A percentile compares a stretch with the other conserved stretches of the same genome.
Conservation (phyloP, 2,329 filamentous ascomycete genomes). For the Ceratocystis destructans region DNA sequence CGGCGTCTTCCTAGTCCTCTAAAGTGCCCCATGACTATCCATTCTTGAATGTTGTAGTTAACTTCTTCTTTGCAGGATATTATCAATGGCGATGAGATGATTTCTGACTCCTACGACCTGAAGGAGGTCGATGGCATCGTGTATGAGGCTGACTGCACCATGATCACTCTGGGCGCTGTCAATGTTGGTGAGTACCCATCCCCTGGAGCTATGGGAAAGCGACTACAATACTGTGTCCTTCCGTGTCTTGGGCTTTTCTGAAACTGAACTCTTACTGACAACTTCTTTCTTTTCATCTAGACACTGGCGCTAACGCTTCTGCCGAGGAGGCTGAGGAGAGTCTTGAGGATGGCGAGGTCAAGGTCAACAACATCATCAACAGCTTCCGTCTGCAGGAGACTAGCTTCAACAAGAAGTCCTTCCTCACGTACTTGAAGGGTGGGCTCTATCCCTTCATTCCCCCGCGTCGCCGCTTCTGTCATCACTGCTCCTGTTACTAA, state of each 20-base stretch:
- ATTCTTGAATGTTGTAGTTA: background rate
- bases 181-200: conserved; percentile 47
- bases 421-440: conserved; percentile 77
- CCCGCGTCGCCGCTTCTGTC: background rate
- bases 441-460: conserved; percentile 24
- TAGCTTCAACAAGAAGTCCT: conserved; percentile 75
- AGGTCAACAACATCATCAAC: conserved; percentile 86
- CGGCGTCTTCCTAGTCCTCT: background rate
- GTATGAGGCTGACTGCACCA: conserved; percentile 85
- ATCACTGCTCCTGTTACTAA: background rate
- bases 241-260: background rate
- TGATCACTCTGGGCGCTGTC: conserved; percentile 68
- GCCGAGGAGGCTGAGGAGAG: conserved; percentile 75
- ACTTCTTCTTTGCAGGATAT: conserved; percentile 50
- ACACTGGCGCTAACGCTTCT: conserved; percentile 91
- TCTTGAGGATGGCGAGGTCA: conserved; percentile 53
- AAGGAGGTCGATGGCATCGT: conserved; percentile 65
- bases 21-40: background rate
- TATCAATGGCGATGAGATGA: conserved; percentile 81
- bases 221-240: background rate
- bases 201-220: background rate
- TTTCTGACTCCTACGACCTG: conserved; percentile 86
- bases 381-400: conserved; percentile 79
- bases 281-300: conserved; percentile 29
- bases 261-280: background rate